Evolutionary conservation across 495 filamentous ascomycete species (phyloP), one percentile per base, ranked within the genome.

Genomic region (Jackrogersella multiformis): DNA sequence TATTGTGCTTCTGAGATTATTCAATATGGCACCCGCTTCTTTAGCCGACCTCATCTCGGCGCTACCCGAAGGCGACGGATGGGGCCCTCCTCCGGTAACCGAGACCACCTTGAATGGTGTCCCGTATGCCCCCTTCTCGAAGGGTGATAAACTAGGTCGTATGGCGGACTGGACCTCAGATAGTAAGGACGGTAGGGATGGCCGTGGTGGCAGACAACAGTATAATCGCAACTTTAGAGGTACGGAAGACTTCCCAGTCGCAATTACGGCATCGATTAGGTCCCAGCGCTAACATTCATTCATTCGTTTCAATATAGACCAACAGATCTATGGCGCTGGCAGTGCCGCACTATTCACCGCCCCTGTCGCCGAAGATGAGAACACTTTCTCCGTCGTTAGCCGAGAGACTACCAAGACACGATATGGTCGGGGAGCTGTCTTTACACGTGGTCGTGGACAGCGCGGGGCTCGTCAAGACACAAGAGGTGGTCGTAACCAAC

Each of bases 131-230:
- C 94, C 96, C 44, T 99, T 93, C 82, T 97, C 93, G 62, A 99
- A 99, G 83, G 92, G 92, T 70, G 95, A 99, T 84, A 99, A 98
- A 84, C 82, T 99, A 24, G 95, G 96, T 55, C 93, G 95, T 68
- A 99, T 99, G 95, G 95, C 95, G 16, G 95, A 99, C 80, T 99
- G 96, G 96, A 96, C 94, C 8, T 75, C 89, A n/a, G 95, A 97
- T 68, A 87, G 90, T 68, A 97, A 97, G 80, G 94, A 96, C 66
- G 80, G 85, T 12, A 80, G 89, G 62, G 87, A 93, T 60, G 87
- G 87, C 13, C 84, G 94, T 46, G 89, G 89, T 45, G 91, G 92
- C 49, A 81, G 95, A 72, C 89, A 92, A 73, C 90, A 92, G 62
- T 97, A 96, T 77, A 93, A 95, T 75, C 82, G 93, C 49, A 94